A percentile compares a stretch with the other conserved stretches of the same genome.
Evolutionary conservation across 192 early-diverging fungal species (phyloP).

Genomic region (Ambispora gerdemannii): DNA sequence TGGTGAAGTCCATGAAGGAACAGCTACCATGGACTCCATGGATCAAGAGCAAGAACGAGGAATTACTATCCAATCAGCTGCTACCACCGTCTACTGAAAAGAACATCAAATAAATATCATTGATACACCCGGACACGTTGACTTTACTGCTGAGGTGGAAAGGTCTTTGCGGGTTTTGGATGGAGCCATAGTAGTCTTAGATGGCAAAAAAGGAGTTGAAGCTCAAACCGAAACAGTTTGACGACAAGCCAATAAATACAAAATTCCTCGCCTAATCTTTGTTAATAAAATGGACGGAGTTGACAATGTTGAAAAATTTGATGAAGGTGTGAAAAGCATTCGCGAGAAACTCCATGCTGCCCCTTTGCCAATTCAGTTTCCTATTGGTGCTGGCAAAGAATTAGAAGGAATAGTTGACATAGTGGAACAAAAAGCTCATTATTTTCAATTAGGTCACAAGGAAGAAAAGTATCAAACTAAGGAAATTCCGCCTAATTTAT

Average conservation of each 20-base stretch:
- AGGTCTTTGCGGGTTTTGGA: constrained; percentile 12
- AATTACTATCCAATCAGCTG: constrained; percentile 11
- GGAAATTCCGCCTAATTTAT: constrained; percentile 2
- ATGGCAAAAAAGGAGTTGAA: constrained; percentile 14
- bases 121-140: constrained; percentile 13
- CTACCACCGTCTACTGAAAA: neutral
- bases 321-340: constrained; percentile 5
- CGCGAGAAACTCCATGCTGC: neutral
- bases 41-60: neutral
- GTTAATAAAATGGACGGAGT: constrained; percentile 16
- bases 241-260: constrained; percentile 17
- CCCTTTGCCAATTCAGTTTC: constrained; percentile 9
- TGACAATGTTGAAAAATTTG: constrained; percentile 14
- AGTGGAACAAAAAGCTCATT: constrained; percentile 21
- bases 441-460: constrained; percentile 1
- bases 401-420: constrained; percentile 4
- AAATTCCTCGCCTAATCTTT: constrained; percentile 21
- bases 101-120: constrained; percentile 3
- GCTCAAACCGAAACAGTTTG: constrained; percentile 23
- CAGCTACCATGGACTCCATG: neutral
- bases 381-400: constrained; percentile 13
- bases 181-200: constrained; percentile 6
- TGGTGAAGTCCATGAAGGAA: neutral
- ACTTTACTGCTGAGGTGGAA: constrained; percentile 17
- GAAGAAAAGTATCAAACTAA: constrained; percentile 17